Evolutionary conservation across 768 basidiomycete species (phyloP).

Genomic region (Megacollybia marginata): DNA sequence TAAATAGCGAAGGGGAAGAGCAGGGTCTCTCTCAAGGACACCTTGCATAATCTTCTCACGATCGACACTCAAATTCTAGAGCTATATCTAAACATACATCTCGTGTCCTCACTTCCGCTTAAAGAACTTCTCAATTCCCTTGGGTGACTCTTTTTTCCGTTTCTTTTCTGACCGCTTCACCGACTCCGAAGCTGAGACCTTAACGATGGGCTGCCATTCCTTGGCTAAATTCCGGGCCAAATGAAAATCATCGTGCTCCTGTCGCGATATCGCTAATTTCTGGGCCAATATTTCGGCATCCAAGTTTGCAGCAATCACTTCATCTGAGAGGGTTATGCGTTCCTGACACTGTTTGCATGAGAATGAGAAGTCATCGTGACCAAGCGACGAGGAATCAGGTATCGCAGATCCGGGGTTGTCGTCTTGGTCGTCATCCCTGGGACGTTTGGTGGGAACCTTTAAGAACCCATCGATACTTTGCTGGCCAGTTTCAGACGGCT

Average conservation of each 20-base stretch:
- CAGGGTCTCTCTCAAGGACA: constrained; percentile 2
- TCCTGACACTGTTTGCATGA: constrained; percentile 54
- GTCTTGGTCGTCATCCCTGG: constrained; percentile 22
- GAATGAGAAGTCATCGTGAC: constrained; percentile 27
- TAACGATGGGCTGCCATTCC: constrained; percentile 14
- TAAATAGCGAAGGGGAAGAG: constrained; percentile 2
- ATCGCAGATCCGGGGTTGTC: constrained; percentile 1
- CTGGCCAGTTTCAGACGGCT: constrained; percentile 70
- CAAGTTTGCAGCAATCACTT: constrained; percentile 8
- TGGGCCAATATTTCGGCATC: constrained; percentile 24
- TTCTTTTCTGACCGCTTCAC: constrained; percentile 17
- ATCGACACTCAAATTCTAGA: constrained; percentile 6
- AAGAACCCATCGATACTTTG: constrained; percentile 87
- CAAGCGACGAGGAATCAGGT: neutral
- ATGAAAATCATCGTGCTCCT: constrained; percentile 89
- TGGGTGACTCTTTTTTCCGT: constrained; percentile 19
- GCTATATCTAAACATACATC: constrained; percentile 1
- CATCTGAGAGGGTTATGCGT: constrained; percentile 12
- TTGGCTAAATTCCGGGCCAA: constrained; percentile 73
- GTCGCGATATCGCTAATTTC: constrained; percentile 33
- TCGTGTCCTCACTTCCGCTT: constrained; percentile 17
- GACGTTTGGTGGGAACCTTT: constrained; percentile 33
- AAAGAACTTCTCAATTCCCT: constrained; percentile 36
- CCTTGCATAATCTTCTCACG: no score
- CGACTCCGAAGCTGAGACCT: constrained; percentile 9